Base-by-base conservation (phyloP, 495 filamentous ascomycete genomes). In the Penicillium canariense region DNA sequence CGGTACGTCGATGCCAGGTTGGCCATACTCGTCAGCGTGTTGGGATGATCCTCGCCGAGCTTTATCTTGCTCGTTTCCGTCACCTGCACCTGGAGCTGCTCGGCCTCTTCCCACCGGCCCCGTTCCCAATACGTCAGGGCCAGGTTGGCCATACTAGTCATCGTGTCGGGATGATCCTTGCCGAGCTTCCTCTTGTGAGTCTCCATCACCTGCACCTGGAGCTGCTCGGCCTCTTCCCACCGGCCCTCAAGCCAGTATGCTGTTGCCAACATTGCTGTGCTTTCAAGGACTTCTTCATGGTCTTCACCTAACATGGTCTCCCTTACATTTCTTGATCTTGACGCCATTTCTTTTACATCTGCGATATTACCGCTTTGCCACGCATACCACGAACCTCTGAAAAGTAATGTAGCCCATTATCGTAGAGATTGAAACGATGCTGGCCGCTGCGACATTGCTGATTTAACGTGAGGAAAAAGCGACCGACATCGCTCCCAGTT, bases 111-210 rank as follows among this genome's bases (percentile, higher is more conserved):
- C 50, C 30, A 72, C 31, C 60, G 68, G 14, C 50, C 40, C 49
- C 67, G 62, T 6, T n/a, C 34, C n/a, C 22, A 40, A 48, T 66
- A 70, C n/a, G 42, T 56, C 28, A 17, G 20, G 18, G 62, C 61
- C 6, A 73, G 55, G 25, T 30, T 49, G 23, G 32, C 39, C 59
- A 69, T 65, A 18, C 48, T 58, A n/a, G 43, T 44, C 5, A 68
- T 43, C 15, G 75, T 77, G 15, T 59, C 15, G 22, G 68, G 69
- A 63, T 79, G 67, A 23, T 73, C 60, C 31, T 42, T 50, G 15
- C 77, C 74, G 26, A 62, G 58, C 31, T 49, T 55, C 20, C 28
- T 59, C 56, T 62, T 62, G 0, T 31, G 17, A 31, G 14, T 62
- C 47, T 63, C 54, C 35, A 71, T 43, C 10, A 61, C 45, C 30